Base-by-base conservation (phyloP, 495 filamentous ascomycete genomes). In the Aspergillus bridgeri region DNA sequence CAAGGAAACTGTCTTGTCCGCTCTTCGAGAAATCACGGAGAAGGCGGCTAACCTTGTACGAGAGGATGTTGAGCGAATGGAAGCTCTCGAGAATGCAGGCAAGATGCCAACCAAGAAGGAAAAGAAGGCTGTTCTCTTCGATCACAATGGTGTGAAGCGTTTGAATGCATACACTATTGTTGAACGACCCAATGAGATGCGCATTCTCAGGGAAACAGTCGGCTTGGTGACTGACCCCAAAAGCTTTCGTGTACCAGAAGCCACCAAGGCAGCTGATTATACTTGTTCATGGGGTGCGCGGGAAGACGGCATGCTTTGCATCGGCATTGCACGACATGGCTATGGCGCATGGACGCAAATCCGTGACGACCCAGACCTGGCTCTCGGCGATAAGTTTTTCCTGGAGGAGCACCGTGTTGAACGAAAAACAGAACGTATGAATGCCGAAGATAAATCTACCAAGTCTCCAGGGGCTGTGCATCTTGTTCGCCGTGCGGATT, bases 381-480 rank as follows among this genome's bases (percentile, higher is more conserved):
- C 81, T 5, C 86, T 99, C 74, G 78, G 79, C 3, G 94, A 96
- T 60, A 98, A 96, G 67, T 91, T 98, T 69, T 99, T 95, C 76
- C 70, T 99, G 6, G 94, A 99, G 69, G 94, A 99, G 66, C 92
- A 97, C 68, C 89, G 92, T n/a, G 93, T 97, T 21, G 95, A 93
- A 68, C 89, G 95, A 70, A 98, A 98, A 65, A 92, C 92, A 60
- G 90, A 96, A 63, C 89, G 94, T 18, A 81, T 79, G 58, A 90
- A 90, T 61, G 83, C 77, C 1, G 90, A 94, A 13, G 75, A 78
- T 33, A 89, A 89, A 64, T 80, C 84, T 18, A 89, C 90, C 2
- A 96, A 96, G 64, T 93, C 94, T 3, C 94, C 94, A 9, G 94
- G 93, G 3, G 92, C 94, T 48, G 94, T 98, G 29, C 94, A 99